Base-by-base conservation (phyloP, 2,329 filamentous ascomycete species). In the Phialophora chinensis region DNA sequence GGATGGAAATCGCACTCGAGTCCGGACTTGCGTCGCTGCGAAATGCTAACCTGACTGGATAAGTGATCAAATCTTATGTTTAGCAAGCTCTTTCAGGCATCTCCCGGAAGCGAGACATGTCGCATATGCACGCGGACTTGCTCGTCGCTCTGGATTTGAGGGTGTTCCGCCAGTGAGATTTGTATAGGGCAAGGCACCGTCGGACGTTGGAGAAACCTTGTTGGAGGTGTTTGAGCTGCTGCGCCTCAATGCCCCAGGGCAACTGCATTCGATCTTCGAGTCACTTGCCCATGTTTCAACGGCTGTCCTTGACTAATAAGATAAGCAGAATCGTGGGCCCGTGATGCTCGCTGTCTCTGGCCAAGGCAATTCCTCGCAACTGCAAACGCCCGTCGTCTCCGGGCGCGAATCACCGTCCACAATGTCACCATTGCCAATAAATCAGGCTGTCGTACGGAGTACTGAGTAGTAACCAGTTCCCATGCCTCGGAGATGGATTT, bases 41-140 rank as follows among this genome's bases (percentile, higher is more conserved):
- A 60, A 50, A 49, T 47, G 27, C 33, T 50, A 60, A 42, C 59
- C 31, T 61, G 59, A 52, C 59, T 61, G 47, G 59, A 38, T 42
- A 38, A 53, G 47, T 61, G 59, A 61, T 61, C 59, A 61, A 27
- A 38, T 61, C 47, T 53, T 53, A 42, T 27, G 49, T 10, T 61
- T 61, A 53, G 47, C 59, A 61, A 25, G 49, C 33, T 11, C 17
- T 53, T 12, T 25, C 59, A 61, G 59, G 59, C 59, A 61, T 61
- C 23, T 27, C n/a, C 47, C 59, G 59, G 59, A 61, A 61, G 59
- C 59, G 59, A 53, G 33, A 35, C 10, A 53, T n/a, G 49, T 54
- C 20, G 47, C 52, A 33, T 42, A 42, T 61, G 59, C 47, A 35
- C 29, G 29, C 53, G 53, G 53, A 55, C 53, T 31, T 33, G 53